Conservation (phyloP, 768 basidiomycete species). For the Hygrocybe punicea region DNA sequence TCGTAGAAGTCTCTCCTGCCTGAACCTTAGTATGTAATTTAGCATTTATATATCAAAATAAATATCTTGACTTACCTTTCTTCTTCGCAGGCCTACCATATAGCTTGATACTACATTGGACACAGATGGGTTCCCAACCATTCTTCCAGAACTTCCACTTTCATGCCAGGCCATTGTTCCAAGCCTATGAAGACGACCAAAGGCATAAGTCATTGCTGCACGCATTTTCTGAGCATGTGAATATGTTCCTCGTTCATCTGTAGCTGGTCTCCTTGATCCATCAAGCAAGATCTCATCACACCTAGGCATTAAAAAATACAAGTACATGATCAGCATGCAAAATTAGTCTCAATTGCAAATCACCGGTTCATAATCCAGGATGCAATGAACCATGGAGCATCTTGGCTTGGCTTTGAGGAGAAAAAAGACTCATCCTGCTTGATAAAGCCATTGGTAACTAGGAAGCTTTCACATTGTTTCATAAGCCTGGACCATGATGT, state of each 20-base stretch:
- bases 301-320: constrained; percentile 17
- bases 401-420: constrained; percentile 8
- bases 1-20: not conserved
- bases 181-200: constrained; percentile 19
- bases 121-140: constrained; percentile 30
- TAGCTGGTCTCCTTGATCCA: constrained; percentile 9
- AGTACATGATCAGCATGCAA: not conserved
- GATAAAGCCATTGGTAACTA: constrained; percentile 15
- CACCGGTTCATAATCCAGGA: constrained; percentile 28
- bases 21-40: not conserved
- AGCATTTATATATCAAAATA: no score
- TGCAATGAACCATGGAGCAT: constrained; percentile 22
- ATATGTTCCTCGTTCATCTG: constrained; percentile 12
- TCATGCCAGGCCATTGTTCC: constrained; percentile 30
- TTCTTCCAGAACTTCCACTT: constrained; percentile 19
- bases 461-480: constrained; percentile 15
- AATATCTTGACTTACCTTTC: constrained; percentile 23
- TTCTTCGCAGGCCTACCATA: constrained; percentile 25
- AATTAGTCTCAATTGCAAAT: no score
- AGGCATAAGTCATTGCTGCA: constrained; percentile 22
- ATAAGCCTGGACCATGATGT: constrained; percentile 16
- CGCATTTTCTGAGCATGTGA: constrained; percentile 23
- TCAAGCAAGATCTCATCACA: constrained; percentile 29
- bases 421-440: constrained; percentile 16
- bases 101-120: constrained; percentile 25